These are phyloP conservation scores for Blepharisma stoltei DNA, from an alignment of 73 alveolate genomes.

Conservation along the genomic window DNA sequence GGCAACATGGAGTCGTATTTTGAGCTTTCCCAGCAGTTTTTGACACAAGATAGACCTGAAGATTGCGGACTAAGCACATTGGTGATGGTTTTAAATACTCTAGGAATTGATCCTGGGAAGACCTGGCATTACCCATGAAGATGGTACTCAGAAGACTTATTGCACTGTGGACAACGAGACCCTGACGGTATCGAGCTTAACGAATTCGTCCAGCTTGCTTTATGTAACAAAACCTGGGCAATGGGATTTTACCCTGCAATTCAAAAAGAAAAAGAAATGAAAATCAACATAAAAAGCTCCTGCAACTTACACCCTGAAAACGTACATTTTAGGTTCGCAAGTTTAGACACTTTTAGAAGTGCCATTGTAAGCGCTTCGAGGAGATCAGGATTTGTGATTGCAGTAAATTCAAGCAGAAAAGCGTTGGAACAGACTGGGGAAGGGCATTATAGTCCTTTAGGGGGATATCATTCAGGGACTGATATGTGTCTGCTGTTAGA, in stretches of 20 bases:
- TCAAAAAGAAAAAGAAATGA: constrained; percentile 16
- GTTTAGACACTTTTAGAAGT: constrained; percentile 35
- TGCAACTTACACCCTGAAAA: neutral
- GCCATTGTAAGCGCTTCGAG: constrained; percentile 44
- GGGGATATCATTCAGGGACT: constrained; percentile 48
- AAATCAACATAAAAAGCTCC: constrained; percentile 15
- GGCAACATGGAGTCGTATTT: constrained; percentile 54
- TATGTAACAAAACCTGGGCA: constrained; percentile 43
- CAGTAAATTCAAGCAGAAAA: constrained; percentile 47
- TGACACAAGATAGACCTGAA: constrained; percentile 54
- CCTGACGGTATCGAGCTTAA: constrained; percentile 45
- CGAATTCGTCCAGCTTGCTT: constrained; percentile 44
- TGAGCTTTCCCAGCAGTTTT: constrained; percentile 48
- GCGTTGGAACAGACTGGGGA: constrained; percentile 61
- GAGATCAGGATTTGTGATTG: constrained; percentile 40
- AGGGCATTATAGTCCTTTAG: constrained; percentile 72
- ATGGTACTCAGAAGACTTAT: constrained; percentile 58
- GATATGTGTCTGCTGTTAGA: constrained; percentile 57
- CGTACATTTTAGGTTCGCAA: constrained; percentile 26
- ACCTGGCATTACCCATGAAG: constrained; percentile 61
- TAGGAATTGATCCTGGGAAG: constrained; percentile 50
- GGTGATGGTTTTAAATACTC: constrained; percentile 51
- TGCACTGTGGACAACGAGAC: constrained; percentile 40
- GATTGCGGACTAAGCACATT: constrained; percentile 56
- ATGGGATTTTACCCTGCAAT: constrained; percentile 44